phyloP scores from a whole-genome alignment of 106 monocot genomes.

The Chionographis japonica region DNA sequence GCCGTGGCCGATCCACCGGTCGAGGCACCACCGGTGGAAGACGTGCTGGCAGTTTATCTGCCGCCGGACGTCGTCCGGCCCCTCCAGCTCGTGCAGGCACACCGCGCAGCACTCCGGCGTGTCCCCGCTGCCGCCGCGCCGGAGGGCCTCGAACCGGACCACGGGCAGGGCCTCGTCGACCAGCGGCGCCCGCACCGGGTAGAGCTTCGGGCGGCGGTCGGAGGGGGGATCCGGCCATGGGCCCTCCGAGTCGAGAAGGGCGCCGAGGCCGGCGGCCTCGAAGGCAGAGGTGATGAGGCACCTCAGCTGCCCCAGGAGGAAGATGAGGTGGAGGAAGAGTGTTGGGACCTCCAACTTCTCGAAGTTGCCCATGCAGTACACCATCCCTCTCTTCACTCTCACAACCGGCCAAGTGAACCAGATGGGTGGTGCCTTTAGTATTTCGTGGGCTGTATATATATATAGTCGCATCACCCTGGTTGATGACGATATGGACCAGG shows the following conservation, averaged over 20 bases:
- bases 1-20: constrained; percentile 52
- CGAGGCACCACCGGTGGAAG: constrained; percentile 64
- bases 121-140: not conserved
- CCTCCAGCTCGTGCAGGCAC: constrained; percentile 53
- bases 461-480: too few species aligned
- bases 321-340: constrained; percentile 26
- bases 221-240: not conserved
- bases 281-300: constrained; percentile 16
- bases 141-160: constrained; percentile 18
- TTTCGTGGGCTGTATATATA: too few species aligned
- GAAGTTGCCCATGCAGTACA: too few species aligned
- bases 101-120: constrained; percentile 47
- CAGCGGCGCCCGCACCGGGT: constrained; percentile 11
- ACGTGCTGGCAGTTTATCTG: constrained; percentile 56
- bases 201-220: not conserved
- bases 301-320: constrained; percentile 29
- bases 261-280: constrained; percentile 16
- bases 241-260: constrained; percentile 14
- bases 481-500: too few species aligned
- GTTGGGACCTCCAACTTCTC: not conserved
- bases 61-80: constrained; percentile 39
- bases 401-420: too few species aligned
- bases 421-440: too few species aligned
- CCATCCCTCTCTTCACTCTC: too few species aligned
- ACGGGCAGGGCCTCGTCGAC: constrained; percentile 38